A percentile compares a stretch with the other conserved stretches of the same genome.
These are phyloP conservation scores for Stellera chamaejasme DNA, from an alignment of 345 rosid genomes.

Conservation along the genomic window DNA sequence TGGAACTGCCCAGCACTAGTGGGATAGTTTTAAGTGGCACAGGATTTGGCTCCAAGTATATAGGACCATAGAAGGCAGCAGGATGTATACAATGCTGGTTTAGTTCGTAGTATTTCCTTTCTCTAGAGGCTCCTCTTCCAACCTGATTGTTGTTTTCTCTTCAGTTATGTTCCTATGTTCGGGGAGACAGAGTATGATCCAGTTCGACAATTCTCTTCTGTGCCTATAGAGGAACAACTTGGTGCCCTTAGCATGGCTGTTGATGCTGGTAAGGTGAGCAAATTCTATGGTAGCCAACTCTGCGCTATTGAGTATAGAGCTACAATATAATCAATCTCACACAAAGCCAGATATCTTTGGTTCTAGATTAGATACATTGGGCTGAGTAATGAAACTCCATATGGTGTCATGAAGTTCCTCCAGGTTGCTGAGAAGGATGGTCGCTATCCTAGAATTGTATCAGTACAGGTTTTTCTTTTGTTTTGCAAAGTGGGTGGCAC, in stretches of 20 bases:
- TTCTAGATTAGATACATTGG: slow-evolving; percentile 52
- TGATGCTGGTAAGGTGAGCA: slow-evolving; percentile 40
- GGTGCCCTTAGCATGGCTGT: slow-evolving; percentile 46
- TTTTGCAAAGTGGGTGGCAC: not conserved
- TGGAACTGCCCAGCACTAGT: not conserved
- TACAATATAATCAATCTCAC: not conserved
- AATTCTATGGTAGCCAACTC: not conserved
- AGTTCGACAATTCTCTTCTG: slow-evolving; percentile 27
- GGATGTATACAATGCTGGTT: too few species aligned
- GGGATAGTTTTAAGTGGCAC: not conserved
- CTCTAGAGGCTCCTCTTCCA: too few species aligned
- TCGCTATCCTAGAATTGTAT: slow-evolving; percentile 31
- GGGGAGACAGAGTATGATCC: slow-evolving; percentile 52
- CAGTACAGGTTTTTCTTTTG: slow-evolving; percentile 36
- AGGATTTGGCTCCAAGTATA: not conserved
- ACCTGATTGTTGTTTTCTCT: slow-evolving; percentile 5
- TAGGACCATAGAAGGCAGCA: too few species aligned
- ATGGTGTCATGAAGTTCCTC: slow-evolving; percentile 51
- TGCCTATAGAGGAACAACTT: slow-evolving; percentile 50
- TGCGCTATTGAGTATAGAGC: too few species aligned
- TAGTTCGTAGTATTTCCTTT: too few species aligned
- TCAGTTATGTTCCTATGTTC: slow-evolving; percentile 54
- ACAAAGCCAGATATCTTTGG: not conserved
- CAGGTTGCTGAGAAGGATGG: slow-evolving; percentile 33
- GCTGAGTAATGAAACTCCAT: slow-evolving; percentile 58